Percentiles rank a stretch among this genome's conserved stretches.
Conservation (phyloP, 495 filamentous ascomycete species). For the Gamarada debralockiae region DNA sequence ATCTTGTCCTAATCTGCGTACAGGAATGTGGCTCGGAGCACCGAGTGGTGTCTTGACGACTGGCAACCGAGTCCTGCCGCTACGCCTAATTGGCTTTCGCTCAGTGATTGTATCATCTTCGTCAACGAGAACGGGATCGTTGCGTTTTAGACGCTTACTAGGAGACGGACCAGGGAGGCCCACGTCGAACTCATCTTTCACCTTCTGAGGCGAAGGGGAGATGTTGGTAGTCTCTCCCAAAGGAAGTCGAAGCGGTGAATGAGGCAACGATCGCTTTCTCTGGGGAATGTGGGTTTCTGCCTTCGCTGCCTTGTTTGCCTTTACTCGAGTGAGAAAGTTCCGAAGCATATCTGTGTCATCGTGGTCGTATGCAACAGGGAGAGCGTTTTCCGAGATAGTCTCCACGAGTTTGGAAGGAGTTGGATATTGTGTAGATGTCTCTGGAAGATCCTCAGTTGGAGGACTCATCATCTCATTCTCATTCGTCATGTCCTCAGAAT, state of each 20-base stretch:
- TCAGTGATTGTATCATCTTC: conserved; percentile 10
- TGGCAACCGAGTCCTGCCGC: conserved; percentile 24
- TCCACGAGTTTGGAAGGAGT: conserved; percentile 5
- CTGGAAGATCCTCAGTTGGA: not conserved
- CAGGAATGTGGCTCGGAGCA: conserved; percentile 25
- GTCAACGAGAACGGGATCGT: not conserved
- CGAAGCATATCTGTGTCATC: conserved; percentile 41
- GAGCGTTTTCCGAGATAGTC: conserved; percentile 6
- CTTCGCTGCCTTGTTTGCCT: conserved; percentile 37
- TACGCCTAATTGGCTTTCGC: conserved; percentile 17
- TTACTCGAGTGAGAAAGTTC: conserved; percentile 40
- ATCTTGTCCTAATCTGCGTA: conserved; percentile 25
- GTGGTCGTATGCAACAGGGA: conserved; percentile 11
- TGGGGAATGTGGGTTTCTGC: conserved; percentile 29
- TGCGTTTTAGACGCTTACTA: conserved; percentile 14
- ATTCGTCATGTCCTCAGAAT: not conserved
- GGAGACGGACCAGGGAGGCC: conserved; percentile 10
- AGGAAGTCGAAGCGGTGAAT: conserved; percentile 29
- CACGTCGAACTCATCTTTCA: conserved; percentile 19
- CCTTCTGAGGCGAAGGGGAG: conserved; percentile 10
- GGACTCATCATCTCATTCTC: not conserved
- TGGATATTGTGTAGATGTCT: conserved; percentile 7
- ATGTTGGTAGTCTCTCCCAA: conserved; percentile 33
- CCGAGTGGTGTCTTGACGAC: conserved; percentile 16
- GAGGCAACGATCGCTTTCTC: conserved; percentile 27